Evolutionary conservation across 768 basidiomycete species (phyloP).

Genomic region (Tubosaeta sp.): DNA sequence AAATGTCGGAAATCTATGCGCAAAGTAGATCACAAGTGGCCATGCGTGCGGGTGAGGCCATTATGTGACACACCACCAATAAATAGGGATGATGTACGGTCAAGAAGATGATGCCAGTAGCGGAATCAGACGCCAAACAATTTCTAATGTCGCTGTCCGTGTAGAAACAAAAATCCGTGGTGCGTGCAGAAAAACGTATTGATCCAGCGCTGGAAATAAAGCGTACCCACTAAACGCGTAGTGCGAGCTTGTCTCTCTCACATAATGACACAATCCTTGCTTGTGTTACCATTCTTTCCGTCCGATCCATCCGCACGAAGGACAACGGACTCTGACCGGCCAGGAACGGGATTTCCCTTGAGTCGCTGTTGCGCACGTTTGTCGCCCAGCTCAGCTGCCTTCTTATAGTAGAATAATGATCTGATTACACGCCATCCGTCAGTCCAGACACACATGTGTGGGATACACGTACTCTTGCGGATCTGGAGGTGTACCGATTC

Average conservation of each 20-base stretch:
- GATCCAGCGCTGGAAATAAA: slow-evolving; percentile 13
- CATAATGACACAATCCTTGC: slow-evolving; percentile 89
- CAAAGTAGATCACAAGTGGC: slow-evolving; percentile 12
- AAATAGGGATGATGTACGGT: slow-evolving; percentile 1
- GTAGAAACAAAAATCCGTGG: slow-evolving; percentile 10
- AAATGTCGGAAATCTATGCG: slow-evolving; percentile 22
- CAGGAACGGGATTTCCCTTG: slow-evolving; percentile 54
- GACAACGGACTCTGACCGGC: slow-evolving; percentile 59
- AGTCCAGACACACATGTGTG: slow-evolving; percentile 2
- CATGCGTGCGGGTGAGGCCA: slow-evolving; percentile 1
- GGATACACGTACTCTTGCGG: slow-evolving; percentile 54
- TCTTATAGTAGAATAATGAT: slow-evolving; percentile 79
- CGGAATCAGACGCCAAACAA: slow-evolving; percentile 10
- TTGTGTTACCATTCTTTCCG: slow-evolving; percentile 44
- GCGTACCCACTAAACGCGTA: slow-evolving; percentile 1
- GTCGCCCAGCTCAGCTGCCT: slow-evolving; percentile 88
- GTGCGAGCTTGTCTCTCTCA: slow-evolving; percentile 34
- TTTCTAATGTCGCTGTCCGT: slow-evolving; percentile 17
- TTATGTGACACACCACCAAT: neutral
- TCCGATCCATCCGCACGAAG: slow-evolving; percentile 48
- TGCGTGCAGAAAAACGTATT: neutral
- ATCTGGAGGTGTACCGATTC: slow-evolving; percentile 74
- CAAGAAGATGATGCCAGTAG: slow-evolving; percentile 5
- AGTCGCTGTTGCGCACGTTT: slow-evolving; percentile 88
- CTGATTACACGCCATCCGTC: slow-evolving; percentile 33